Evolutionary conservation across 2,329 filamentous ascomycete species (phyloP).

Genomic region (Pleoardoris graminearum): DNA sequence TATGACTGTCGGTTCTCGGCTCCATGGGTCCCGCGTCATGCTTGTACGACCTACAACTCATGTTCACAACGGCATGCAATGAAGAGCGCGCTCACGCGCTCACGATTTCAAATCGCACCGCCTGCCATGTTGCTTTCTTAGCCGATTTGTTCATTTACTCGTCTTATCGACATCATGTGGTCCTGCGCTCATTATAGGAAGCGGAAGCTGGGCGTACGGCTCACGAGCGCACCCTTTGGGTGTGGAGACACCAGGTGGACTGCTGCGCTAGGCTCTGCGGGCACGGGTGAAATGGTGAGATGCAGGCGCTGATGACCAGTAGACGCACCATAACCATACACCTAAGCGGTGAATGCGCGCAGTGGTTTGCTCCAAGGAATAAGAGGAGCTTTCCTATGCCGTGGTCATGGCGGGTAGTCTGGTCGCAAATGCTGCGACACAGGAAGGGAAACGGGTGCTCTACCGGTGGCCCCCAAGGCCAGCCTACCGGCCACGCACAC

Average conservation of each 20-base stretch:
- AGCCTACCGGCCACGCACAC: background rate
- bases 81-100: constrained; percentile 7
- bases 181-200: background rate
- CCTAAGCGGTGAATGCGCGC: background rate
- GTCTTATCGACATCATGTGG: constrained; percentile 20
- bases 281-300: background rate
- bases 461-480: constrained; percentile 7
- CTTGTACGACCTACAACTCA: constrained; percentile 7
- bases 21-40: constrained; percentile 3
- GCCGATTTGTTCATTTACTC: constrained; percentile 4
- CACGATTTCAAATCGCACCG: constrained; percentile 6
- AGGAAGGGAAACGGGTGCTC: too few relatives aligned
- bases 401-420: background rate
- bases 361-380: background rate
- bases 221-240: background rate
- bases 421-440: background rate
- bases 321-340: background rate
- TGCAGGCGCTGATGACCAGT: background rate
- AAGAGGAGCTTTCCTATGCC: constrained; percentile 5
- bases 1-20: constrained; percentile 13
- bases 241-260: constrained; percentile 4
- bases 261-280: constrained; percentile 3
- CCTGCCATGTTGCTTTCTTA: background rate
- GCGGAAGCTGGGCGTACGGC: background rate
- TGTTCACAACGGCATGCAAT: constrained; percentile 11